phyloP scores from a whole-genome alignment of 1,139 yeast genomes.

The Pichia sp. region DNA sequence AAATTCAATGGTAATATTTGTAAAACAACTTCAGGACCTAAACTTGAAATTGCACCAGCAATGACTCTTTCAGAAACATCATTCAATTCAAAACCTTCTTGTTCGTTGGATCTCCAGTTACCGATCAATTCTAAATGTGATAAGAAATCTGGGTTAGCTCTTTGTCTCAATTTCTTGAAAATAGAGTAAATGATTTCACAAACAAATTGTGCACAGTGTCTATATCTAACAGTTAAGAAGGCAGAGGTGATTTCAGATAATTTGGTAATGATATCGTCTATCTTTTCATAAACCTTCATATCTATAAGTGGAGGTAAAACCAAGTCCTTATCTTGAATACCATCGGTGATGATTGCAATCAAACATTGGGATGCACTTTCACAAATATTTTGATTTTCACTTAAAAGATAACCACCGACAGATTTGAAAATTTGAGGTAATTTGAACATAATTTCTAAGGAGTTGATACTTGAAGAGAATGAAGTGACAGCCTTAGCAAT shows the following conservation, averaged over 20 bases:
- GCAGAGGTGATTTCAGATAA: constrained; percentile 53
- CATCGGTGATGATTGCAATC: constrained; percentile 68
- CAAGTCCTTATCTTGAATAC: constrained; percentile 59
- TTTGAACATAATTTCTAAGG: constrained; percentile 53
- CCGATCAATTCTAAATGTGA: constrained; percentile 73
- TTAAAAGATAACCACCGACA: constrained; percentile 59
- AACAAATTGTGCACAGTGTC: constrained; percentile 72
- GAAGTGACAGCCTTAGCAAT: constrained; percentile 83
- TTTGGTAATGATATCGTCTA: constrained; percentile 51
- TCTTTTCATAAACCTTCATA: constrained; percentile 47
- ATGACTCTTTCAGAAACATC: constrained; percentile 79
- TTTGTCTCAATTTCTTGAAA: constrained; percentile 60
- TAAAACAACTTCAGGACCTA: constrained; percentile 87
- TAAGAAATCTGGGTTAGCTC: constrained; percentile 73
- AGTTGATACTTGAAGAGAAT: constrained; percentile 55
- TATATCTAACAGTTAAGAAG: constrained; percentile 71
- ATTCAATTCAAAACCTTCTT: constrained; percentile 66
- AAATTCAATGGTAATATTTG: constrained; percentile 77
- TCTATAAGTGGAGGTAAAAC: constrained; percentile 50
- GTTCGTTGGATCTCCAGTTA: constrained; percentile 79
- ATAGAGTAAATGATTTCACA: constrained; percentile 68
- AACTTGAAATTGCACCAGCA: constrained; percentile 69
- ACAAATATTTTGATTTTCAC: constrained; percentile 67
- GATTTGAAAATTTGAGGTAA: constrained; percentile 57
- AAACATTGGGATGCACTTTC: constrained; percentile 84